Base-by-base conservation (phyloP, 805 yeast genomes). In the Ogataea trehalophila region DNA sequence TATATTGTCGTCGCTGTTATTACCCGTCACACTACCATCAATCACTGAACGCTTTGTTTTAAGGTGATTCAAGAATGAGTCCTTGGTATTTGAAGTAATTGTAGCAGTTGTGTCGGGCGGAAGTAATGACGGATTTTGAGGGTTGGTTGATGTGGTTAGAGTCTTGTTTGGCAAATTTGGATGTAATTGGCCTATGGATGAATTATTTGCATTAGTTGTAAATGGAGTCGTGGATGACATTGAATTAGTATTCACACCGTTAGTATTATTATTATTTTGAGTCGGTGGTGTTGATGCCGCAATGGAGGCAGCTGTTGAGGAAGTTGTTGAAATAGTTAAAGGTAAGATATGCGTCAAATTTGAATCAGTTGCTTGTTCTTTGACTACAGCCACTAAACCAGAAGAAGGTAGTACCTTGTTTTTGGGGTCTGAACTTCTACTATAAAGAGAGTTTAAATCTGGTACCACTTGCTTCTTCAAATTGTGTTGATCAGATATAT, bases 331-430 rank as follows among this genome's bases (percentile, higher is more conserved):
- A 11, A 38, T 47, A 13, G 53, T 43, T 13, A 50, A 37, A 0
- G 63, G 63, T 37, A 55, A 36, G 6, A 62, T 49, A 42, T 61
- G 66, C 8, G 58, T 46, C 6, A 54, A 41, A 23, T 51, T 57
- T 3, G 49, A 47, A 37, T 52, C 56, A n/a, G 44, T 45, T 4
- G 59, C 59, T 43, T 58, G 64, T 37, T 61, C 66, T 39, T 61
- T 61, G 9, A 61, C 63, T 14, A 58, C 67, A 6, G 60, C 54
- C 17, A 61, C 56, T 45, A 59, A 39, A 2, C 57, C 56, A 3
- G 66, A 54, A 5, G 60, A 44, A 33, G 51, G 50, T 36, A 42
- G 18, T 33, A 44, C 49, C 31, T 53, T 55, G 15, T 33, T 39
- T 26, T 55, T 55, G 13, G 44, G 20, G 9, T 41, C 43, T 18